Base-by-base conservation (phyloP, 164 flowering plant genomes). In the Dillenia turbinata region DNA sequence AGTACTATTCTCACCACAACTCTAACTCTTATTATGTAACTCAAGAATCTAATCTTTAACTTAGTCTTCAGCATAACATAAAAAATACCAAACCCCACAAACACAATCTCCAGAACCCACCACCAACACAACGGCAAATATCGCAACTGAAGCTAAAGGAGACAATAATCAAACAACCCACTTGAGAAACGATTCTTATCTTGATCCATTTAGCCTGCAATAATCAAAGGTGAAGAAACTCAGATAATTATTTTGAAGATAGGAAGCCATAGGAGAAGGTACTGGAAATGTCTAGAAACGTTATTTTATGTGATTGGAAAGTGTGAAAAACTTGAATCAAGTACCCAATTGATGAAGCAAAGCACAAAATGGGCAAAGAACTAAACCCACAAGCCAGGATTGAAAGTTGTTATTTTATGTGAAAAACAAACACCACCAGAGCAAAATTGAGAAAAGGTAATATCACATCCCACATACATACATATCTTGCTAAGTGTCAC, bases 21-120 rank as follows among this genome's bases (percentile, higher is more conserved):
- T 53, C 47, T 59, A 51, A 33, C 6, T 33, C 40, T 33, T 4
- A 33, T 33, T 33, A 33, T 33, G 6, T 6, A 33, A 33, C 40
- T 33, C 7, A 33, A 33, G 45, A 46, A 57, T 65, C 73, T 71
- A 64, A 53, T 71, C 77, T 69, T 73, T 53, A 55, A 54, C 78
- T 61, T 77, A 60, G 72, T 70, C 72, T 77, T 79, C 88, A 76
- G 90, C 88, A 86, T 83, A 88, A 77, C 82, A 71, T 70, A 49
- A 55, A 59, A 7, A 19, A 58, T 10, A 10, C 10, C 50, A 9
- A 54, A 51, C 52, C 53, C 65, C 64, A 54, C 62, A 52, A 49
- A 44, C 19, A 15, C 33, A 5, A 12, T 13, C 8, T 22, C 56
- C n/a, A 49, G 17, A 52, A 14, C 49, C 40, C 40, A 33, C 40